phyloP scores from a whole-genome alignment of 768 basidiomycete genomes.

The Paxillus ammoniavirescens region DNA sequence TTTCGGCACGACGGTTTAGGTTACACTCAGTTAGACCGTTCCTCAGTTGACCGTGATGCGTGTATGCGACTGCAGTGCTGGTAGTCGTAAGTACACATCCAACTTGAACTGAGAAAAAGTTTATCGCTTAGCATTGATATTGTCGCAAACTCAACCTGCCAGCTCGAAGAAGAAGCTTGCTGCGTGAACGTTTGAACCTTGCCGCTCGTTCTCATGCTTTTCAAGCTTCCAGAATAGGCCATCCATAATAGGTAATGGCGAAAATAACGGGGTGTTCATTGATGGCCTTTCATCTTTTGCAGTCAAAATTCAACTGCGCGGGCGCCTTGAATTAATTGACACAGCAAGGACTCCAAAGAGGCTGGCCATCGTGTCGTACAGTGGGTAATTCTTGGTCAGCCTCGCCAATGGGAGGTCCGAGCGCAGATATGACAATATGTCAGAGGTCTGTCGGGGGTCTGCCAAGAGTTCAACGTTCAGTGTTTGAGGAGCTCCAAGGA shows the following conservation, averaged over 20 bases:
- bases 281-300: constrained; percentile 1
- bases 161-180: background rate
- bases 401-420: no score
- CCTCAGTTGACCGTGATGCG: background rate
- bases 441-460: no score
- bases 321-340: background rate
- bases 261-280: constrained; percentile 22
- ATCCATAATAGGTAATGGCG: constrained; percentile 9
- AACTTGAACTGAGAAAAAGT: background rate
- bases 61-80: background rate
- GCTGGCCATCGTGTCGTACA: no score
- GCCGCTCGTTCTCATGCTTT: background rate
- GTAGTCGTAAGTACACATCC: background rate
- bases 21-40: background rate
- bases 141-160: background rate
- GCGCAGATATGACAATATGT: no score
- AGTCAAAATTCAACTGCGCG: constrained; percentile 3
- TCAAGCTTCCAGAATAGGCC: constrained; percentile 10
- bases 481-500: no score
- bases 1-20: background rate
- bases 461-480: no score
- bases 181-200: constrained; percentile 4
- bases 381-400: no score
- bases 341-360: background rate
- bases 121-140: background rate